Evolutionary conservation across 2,329 filamentous ascomycete species (phyloP), one percentile per base, ranked within the genome.

Genomic region (Aschersonia sp.): DNA sequence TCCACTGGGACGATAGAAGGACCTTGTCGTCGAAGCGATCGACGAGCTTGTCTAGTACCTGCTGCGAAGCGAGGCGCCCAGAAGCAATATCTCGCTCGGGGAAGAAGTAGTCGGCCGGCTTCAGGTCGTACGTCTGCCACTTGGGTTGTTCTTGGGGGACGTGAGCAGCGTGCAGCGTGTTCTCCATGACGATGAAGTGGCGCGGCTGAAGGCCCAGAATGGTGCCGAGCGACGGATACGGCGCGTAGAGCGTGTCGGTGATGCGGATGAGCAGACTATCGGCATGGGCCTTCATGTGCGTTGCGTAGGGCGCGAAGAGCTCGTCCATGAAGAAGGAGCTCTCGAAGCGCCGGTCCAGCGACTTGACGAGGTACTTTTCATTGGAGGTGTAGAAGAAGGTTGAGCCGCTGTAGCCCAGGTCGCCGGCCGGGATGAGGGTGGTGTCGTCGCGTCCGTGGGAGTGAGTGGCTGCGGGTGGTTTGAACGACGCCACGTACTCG

Each of bases 141-240:
- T 38, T 28, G 20, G 45, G 45, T 44, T 68, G 59, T 48, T 65
- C 58, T 9, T 67, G 62, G 10, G 69, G 66, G 52, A 46, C n/a
- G 9, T 41, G 45, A 32, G 78, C 72, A 2, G 82, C 83, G 51
- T 75, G 77, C 30, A 86, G 66, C 2, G 85, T 69, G 57, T 88
- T 88, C 60, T 87, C 84, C 84, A 88, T 88, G 56, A 88, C 71
- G 51, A 88, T 83, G 57, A 87, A 83, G 53, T 86, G 82, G 1
- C 77, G 78, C 0, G 84, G 83, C 0, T 80, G 77, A 1, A 73
- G 63, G 4, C 80, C 73, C 0, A 85, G 54, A 0, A 79, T 55
- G 1, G 74, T 71, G 1, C 83, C 84, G 1, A 88, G 57, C 0
- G 79, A 78, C 0, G 62, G 55, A 7, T 73, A 69, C 0, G 73